phyloP scores from a whole-genome alignment of 805 yeast species.

The Grigorovia humatica region DNA sequence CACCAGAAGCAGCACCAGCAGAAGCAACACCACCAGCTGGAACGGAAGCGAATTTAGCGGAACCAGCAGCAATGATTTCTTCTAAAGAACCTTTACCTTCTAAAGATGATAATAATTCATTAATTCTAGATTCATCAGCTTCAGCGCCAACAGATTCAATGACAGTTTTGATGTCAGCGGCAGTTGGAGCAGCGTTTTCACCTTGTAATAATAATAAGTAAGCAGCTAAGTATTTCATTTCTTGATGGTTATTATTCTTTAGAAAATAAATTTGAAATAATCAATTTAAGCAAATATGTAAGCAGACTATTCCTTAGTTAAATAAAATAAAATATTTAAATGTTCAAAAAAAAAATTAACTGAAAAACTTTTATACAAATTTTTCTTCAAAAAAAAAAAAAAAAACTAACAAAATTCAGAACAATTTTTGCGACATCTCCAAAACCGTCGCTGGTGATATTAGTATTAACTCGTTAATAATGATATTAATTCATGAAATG shows the following conservation, averaged over 20 bases:
- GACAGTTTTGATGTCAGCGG: slow-evolving; percentile 61
- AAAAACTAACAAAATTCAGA: neutral
- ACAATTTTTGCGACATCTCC: neutral
- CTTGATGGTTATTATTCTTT: slow-evolving; percentile 7
- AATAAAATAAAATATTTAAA: slow-evolving; percentile 2
- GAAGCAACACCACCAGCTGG: slow-evolving; percentile 35
- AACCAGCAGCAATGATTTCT: slow-evolving; percentile 51
- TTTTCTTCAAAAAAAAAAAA: neutral
- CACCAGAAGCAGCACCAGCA: slow-evolving; percentile 35
- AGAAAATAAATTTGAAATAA: slow-evolving; percentile 20
- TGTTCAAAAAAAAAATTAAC: neutral
- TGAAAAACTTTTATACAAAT: neutral
- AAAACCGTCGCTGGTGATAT: neutral
- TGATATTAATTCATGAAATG: neutral
- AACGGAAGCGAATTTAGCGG: slow-evolving; percentile 38
- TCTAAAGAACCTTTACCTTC: slow-evolving; percentile 71
- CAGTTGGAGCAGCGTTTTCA: slow-evolving; percentile 76
- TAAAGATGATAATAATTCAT: slow-evolving; percentile 61
- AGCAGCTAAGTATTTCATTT: slow-evolving; percentile 88
- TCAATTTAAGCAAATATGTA: slow-evolving; percentile 28
- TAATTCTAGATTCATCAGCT: slow-evolving; percentile 67
- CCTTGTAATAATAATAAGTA: slow-evolving; percentile 82
- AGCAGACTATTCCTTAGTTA: slow-evolving; percentile 32
- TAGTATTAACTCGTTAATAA: neutral
- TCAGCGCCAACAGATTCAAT: slow-evolving; percentile 72